Conservation (phyloP, 2,329 filamentous ascomycete genomes). For the Colletotrichum simmondsii region DNA sequence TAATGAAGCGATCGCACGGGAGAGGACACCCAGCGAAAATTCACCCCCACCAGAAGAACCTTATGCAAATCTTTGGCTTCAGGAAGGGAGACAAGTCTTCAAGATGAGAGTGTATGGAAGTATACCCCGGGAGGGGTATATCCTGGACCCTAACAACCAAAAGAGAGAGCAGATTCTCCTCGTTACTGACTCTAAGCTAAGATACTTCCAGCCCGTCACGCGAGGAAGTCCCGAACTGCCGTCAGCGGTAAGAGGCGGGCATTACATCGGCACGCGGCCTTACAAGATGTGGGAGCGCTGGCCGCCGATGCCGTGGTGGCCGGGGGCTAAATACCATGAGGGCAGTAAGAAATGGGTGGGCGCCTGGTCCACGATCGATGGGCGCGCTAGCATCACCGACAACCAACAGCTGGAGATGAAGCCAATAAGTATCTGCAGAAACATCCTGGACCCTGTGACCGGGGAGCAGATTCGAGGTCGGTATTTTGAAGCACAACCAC, state of each 20-base stretch:
- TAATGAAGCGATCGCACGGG: no score
- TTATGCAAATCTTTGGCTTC: not conserved
- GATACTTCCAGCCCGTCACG: slow-evolving; percentile 11
- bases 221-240: not conserved
- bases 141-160: not conserved
- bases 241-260: not conserved
- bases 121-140: not conserved
- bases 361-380: not conserved
- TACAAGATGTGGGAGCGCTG: slow-evolving; percentile 20
- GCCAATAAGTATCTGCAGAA: not conserved
- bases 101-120: slow-evolving; percentile 17
- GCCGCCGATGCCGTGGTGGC: slow-evolving; percentile 28
- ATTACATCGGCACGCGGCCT: not conserved
- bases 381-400: not conserved
- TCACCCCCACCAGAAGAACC: not conserved
- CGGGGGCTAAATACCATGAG: not conserved
- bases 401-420: not conserved
- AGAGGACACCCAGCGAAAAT: no score
- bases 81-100: not conserved
- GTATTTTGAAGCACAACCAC: not conserved
- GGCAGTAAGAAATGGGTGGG: not conserved
- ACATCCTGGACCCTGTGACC: not conserved
- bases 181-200: not conserved
- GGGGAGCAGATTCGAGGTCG: not conserved
- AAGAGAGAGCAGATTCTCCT: slow-evolving; percentile 19